Base-by-base conservation (phyloP, 768 basidiomycete species). In the Suillus tomentosus region DNA sequence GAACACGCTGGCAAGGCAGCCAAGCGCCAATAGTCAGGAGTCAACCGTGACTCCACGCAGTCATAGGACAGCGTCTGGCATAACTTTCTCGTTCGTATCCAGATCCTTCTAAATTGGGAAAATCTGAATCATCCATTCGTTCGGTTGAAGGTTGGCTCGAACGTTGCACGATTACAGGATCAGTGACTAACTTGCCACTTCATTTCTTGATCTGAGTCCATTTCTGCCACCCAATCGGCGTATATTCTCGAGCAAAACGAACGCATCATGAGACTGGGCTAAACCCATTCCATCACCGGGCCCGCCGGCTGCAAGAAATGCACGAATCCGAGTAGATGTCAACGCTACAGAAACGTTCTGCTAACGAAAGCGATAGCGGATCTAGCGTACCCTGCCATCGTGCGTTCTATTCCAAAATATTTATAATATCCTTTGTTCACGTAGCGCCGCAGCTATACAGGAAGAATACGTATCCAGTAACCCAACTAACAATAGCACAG, bases 1-100 rank as follows among this genome's bases (percentile, higher is more conserved):
- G 57, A 42, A 43, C 57, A 24, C 40, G 57, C 57, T 58, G 57
- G 40, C 39, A 58, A n/a, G 42, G 57, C 42, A 11, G 40, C 53
- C 31, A 54, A 31, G 15, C 27, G 56, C 15, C 56, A 57, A 40
- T 42, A 10, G 51, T 19, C 27, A 8, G 24, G 31, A 31, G 31
- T 31, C 6, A 31, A 31, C 22, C 48, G 31, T 31, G 24, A 50
- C 24, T 50, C 50, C 50, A 50, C 51, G 51, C 56, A 40, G 24
- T 10, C 56, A 58, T 24, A 42, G 56, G 24, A 40, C 3, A 27
- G 17, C 53, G 53, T 54, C 56, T 58, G 56, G 57, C 57, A 58
- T 42, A 58, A 42, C 19, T 42, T 31, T 42, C 57, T 58, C 57
- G 39, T 17, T 17, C 15, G 6, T 34, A 54, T 54, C 27, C 50